Conservation (phyloP, 208 protist genomes). For the Trichomonas vaginalis region DNA sequence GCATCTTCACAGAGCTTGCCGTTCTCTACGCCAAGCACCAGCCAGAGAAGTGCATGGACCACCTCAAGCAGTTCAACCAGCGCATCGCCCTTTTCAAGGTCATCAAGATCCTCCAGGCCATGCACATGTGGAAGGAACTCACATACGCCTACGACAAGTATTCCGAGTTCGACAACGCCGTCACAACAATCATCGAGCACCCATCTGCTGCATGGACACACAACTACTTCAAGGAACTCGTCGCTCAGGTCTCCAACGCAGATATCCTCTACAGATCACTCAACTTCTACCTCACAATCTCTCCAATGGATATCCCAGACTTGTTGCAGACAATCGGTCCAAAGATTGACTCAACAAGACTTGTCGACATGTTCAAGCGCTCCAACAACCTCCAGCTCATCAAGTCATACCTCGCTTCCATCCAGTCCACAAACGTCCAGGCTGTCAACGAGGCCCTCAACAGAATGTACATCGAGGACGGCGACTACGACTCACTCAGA, state of each 20-base stretch:
- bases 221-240: slow-evolving; percentile 83
- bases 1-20: slow-evolving; percentile 97
- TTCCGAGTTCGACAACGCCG: slow-evolving; percentile 92
- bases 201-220: slow-evolving; percentile 86
- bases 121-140: slow-evolving; percentile 77
- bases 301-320: slow-evolving; percentile 67
- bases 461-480: slow-evolving; percentile 89
- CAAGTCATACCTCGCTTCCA: slow-evolving; percentile 70
- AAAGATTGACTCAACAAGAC: slow-evolving; percentile 81
- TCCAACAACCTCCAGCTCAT: slow-evolving; percentile 66
- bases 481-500: slow-evolving; percentile 83
- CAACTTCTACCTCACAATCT: slow-evolving; percentile 78
- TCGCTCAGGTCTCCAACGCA: slow-evolving; percentile 71
- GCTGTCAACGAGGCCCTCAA: slow-evolving; percentile 94
- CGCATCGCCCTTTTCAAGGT: slow-evolving; percentile 91
- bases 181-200: slow-evolving; percentile 88
- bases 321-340: slow-evolving; percentile 72
- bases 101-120: slow-evolving; percentile 66
- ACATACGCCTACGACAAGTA: slow-evolving; percentile 84
- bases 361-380: slow-evolving; percentile 67
- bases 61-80: slow-evolving; percentile 84
- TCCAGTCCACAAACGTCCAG: slow-evolving; percentile 61
- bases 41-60: slow-evolving; percentile 84
- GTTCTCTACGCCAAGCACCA: slow-evolving; percentile 95
- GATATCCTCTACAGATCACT: slow-evolving; percentile 90